phyloP scores from a whole-genome alignment of 2,329 filamentous ascomycete genomes.

The Ascomycota sp. region DNA sequence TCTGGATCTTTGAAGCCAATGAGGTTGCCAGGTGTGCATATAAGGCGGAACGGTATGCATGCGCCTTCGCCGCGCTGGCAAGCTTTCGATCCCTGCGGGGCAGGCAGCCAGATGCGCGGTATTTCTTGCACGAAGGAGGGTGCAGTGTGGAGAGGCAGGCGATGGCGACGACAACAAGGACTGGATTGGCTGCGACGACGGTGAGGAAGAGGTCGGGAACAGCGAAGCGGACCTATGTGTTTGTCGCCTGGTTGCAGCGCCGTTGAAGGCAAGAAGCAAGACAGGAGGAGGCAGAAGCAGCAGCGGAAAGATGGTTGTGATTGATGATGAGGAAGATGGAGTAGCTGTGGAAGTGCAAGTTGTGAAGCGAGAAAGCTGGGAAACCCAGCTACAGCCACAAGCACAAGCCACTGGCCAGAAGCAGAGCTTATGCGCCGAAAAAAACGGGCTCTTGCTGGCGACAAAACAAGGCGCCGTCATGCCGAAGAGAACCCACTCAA shows the following conservation, averaged over 20 bases:
- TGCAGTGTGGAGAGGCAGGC: too few species aligned
- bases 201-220: too few species aligned
- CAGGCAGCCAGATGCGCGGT: neutral
- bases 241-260: too few species aligned
- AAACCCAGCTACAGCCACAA: conserved; percentile 1
- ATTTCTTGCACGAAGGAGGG: neutral
- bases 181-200: neutral
- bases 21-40: too few species aligned
- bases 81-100: conserved; percentile 1
- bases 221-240: too few species aligned
- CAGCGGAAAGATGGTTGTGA: neutral
- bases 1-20: too few species aligned
- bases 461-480: too few species aligned
- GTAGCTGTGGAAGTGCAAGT: neutral
- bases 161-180: neutral
- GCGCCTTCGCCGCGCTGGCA: neutral
- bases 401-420: neutral
- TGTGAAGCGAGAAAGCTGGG: neutral
- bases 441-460: too few species aligned
- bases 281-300: too few species aligned
- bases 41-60: neutral
- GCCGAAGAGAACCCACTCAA: too few species aligned
- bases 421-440: too few species aligned
- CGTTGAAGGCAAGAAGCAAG: too few species aligned
- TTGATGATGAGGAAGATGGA: neutral